Percentiles rank a stretch among this genome's conserved stretches.
These are phyloP conservation scores for Ascochyta viciae-villosae DNA, from an alignment of 2,329 filamentous ascomycete species.

Conservation along the genomic window DNA sequence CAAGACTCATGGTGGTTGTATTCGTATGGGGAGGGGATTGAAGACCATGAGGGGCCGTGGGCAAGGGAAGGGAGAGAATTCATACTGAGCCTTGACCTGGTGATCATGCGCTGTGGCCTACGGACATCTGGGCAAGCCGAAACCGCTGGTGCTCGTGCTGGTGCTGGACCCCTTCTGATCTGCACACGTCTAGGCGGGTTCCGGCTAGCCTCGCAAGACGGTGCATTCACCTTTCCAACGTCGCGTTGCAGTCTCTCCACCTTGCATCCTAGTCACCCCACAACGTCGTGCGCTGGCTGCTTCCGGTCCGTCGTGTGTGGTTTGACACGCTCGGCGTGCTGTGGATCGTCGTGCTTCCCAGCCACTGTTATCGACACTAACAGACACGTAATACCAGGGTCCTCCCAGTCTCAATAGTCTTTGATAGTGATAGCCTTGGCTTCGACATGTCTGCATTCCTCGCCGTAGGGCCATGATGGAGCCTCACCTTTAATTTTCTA, in stretches of 20 bases:
- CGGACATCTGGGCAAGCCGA: constrained; percentile 18
- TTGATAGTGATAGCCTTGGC: neutral
- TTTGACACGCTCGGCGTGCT: neutral
- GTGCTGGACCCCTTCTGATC: constrained; percentile 16
- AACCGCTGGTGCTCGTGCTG: neutral
- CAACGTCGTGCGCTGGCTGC: constrained; percentile 7
- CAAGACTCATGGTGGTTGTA: constrained; percentile 7
- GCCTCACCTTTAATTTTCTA: neutral
- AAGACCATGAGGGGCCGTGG: constrained; percentile 9
- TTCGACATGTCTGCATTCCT: neutral
- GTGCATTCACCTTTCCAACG: constrained; percentile 8
- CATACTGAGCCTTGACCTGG: constrained; percentile 14
- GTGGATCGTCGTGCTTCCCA: neutral
- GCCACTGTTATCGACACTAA: constrained; percentile 2
- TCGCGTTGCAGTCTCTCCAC: constrained; percentile 14
- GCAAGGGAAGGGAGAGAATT: neutral
- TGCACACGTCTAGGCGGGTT: constrained; percentile 10
- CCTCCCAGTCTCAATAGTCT: neutral
- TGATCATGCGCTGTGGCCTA: constrained; percentile 18
- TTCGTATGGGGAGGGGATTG: neutral
- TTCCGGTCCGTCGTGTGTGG: constrained; percentile 1
- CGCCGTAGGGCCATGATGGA: neutral
- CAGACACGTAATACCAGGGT: constrained; percentile 1
- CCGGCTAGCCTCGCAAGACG: neutral
- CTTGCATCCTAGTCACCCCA: constrained; percentile 13